A percentile compares a stretch with the other conserved stretches of the same genome.
These are phyloP conservation scores for Isatis tinctoria DNA, from an alignment of 345 rosid genomes.

Conservation along the genomic window DNA sequence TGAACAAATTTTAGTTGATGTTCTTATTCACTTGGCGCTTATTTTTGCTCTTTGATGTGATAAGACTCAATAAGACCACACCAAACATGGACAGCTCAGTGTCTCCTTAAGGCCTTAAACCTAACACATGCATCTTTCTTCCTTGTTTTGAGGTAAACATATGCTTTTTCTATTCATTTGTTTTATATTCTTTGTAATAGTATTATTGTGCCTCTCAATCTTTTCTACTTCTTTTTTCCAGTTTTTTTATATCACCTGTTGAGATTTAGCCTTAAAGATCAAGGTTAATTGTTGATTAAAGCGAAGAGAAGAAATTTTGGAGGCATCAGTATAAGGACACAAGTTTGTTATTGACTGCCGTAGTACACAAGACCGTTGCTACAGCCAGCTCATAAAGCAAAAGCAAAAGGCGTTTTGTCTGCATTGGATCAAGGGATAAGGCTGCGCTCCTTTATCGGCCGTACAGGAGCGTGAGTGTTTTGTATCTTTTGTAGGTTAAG, in stretches of 20 bases:
- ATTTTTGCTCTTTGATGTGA: conserved; percentile 21
- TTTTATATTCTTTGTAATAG: neutral
- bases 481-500: no score
- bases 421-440: no score
- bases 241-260: neutral
- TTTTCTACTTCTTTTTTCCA: neutral
- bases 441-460: no score
- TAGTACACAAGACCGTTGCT: no score
- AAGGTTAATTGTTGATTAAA: no score
- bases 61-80: conserved; percentile 19
- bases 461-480: no score
- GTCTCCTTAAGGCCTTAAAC: conserved; percentile 27
- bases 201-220: neutral
- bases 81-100: conserved; percentile 30
- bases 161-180: conserved; percentile 13
- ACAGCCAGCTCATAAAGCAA: no score
- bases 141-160: conserved; percentile 13
- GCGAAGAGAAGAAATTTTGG: no score
- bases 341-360: no score
- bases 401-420: no score
- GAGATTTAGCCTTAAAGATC: no score
- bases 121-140: conserved; percentile 30
- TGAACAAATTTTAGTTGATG: conserved; percentile 17
- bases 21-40: conserved; percentile 20
- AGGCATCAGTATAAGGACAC: no score